These are phyloP conservation scores for Boletus edulis DNA, from an alignment of 768 basidiomycete genomes.

Conservation along the genomic window DNA sequence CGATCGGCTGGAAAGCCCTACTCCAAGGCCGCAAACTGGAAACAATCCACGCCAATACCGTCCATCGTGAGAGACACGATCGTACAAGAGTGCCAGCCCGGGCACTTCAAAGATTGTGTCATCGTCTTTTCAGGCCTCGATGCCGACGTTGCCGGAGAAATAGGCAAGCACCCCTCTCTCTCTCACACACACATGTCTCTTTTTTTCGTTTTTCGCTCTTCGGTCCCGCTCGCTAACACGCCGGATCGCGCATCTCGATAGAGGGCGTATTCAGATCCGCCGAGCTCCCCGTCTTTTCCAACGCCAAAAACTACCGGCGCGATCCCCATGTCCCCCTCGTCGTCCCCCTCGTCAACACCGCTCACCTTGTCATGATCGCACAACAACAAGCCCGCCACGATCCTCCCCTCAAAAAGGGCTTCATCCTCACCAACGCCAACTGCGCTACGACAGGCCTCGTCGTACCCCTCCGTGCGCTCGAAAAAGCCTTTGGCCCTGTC, in stretches of 20 bases:
- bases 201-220: too few relatives aligned
- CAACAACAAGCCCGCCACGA: constrained; percentile 74
- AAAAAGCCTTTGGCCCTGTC: constrained; percentile 90
- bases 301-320: constrained; percentile 93
- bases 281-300: constrained; percentile 91
- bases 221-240: not conserved
- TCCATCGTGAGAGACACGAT: constrained; percentile 47
- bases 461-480: constrained; percentile 87
- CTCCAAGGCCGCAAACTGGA: constrained; percentile 76
- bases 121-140: constrained; percentile 97
- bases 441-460: constrained; percentile 94
- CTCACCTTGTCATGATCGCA: constrained; percentile 78
- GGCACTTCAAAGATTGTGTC: constrained; percentile 75
- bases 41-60: constrained; percentile 80
- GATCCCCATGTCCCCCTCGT: constrained; percentile 93
- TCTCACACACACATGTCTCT: too few relatives aligned
- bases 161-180: constrained; percentile 53
- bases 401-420: constrained; percentile 75
- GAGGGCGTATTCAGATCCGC: constrained; percentile 85
- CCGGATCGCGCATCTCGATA: not conserved
- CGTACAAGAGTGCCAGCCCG: constrained; percentile 75
- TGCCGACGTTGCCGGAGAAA: constrained; percentile 90
- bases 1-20: constrained; percentile 87
- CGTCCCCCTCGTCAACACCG: constrained; percentile 92
- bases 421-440: constrained; percentile 98